Evolutionary conservation across 176 grass and related monocot species (phyloP), one percentile per base, ranked within the genome.

Genomic region (Alopecurus myosuroides): DNA sequence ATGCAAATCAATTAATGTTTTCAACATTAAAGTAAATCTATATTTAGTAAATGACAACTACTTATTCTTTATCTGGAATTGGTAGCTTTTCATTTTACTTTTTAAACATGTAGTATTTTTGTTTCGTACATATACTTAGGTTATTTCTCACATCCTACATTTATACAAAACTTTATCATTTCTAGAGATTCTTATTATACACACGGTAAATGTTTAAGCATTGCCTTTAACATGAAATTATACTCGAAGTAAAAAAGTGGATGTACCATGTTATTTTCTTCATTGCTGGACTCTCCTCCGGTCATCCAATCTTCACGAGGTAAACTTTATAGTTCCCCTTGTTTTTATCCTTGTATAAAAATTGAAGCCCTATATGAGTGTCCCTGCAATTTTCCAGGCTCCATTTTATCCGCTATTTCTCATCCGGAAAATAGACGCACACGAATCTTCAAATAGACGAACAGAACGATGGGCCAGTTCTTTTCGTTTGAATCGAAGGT

Each of bases 401-500:
- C 67, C 77, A 69, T 63, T 74, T 31, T 30, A 75, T 78, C 34
- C 19, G 31, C 44, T 30, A 25, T 23, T 48, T 29, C 28, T 37
- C 18, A 72, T 39, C 52, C 67, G 28, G 39, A 77, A 25, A 77
- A 50, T 41, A 41, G n/a, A 23, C 17, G 35, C 33, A 23, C 61
- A 35, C 61, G 36, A 66, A 87, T 60, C 61, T 70, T 29, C 61
- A 77, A 18, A 55, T 69, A 7, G 40, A 69, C 53, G 44, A 77
- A 77, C 4, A 31, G 42, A 64, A 60, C 18, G 46, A 30, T 58
- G 31, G 77, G 23, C 31, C 53, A n/a, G 1, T 69, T 57, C 0
- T 15, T n/a, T 65, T 75, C 45, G 19, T 81, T 76, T 75, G 70
- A 74, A 82, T 87, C 26, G 0, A 28, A 82, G 70, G 46, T 76